Percentiles rank a stretch among this genome's conserved stretches.
These are phyloP conservation scores for Centella asiatica DNA, from an alignment of 129 eudicot genomes.

Conservation along the genomic window DNA sequence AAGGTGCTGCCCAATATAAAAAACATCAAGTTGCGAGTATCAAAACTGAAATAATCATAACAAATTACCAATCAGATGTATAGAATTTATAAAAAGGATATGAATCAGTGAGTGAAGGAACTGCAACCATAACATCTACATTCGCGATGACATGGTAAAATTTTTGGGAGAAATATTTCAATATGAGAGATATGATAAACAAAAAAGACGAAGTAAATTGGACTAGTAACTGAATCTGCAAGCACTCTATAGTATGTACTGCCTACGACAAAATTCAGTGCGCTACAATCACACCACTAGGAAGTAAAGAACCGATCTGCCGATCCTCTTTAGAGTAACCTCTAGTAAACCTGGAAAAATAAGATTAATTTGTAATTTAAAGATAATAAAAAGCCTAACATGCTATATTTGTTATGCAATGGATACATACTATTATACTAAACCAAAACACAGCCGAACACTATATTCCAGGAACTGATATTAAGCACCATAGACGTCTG, in stretches of 20 bases:
- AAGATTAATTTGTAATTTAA: neutral
- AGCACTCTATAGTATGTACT: conserved; percentile 19
- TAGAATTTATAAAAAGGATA: too few species aligned
- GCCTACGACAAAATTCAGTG: conserved; percentile 19
- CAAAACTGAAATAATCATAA: too few species aligned
- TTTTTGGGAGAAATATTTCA: conserved; percentile 4
- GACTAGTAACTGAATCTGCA: conserved; percentile 8
- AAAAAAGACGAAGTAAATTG: conserved; percentile 13
- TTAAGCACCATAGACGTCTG: neutral
- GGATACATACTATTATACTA: too few species aligned
- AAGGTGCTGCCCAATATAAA: too few species aligned
- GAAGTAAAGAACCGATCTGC: conserved; percentile 15
- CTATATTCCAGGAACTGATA: neutral
- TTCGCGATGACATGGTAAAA: conserved; percentile 19
- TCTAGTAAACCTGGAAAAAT: conserved; percentile 13
- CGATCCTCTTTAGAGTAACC: conserved; percentile 17
- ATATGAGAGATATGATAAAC: conserved; percentile 18
- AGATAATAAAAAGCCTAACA: too few species aligned
- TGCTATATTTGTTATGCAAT: too few species aligned
- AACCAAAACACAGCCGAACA: too few species aligned
- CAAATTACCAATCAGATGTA: too few species aligned
- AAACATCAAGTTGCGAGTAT: too few species aligned
- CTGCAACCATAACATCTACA: too few species aligned
- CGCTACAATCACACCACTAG: conserved; percentile 28
- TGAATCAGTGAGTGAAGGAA: too few species aligned